These are phyloP conservation scores for Daldinia bambusicola DNA, from an alignment of 495 filamentous ascomycete species.

Conservation along the genomic window DNA sequence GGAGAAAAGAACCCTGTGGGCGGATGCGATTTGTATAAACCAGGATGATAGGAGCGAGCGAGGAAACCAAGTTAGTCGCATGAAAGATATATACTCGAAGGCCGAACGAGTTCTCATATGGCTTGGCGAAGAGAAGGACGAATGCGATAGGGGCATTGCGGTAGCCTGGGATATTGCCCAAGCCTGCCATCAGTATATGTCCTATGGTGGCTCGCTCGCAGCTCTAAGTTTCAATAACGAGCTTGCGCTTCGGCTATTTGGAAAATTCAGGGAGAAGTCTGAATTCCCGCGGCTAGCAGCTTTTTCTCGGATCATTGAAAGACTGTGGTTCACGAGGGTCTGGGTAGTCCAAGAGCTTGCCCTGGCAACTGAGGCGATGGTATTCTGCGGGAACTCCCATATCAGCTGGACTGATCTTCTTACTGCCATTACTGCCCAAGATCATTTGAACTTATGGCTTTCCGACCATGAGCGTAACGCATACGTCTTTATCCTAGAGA, in stretches of 20 bases:
- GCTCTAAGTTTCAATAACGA: conserved; percentile 26
- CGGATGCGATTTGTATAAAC: conserved; percentile 40
- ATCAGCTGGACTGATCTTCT: conserved; percentile 37
- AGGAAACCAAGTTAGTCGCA: conserved; percentile 35
- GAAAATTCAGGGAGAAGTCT: conserved; percentile 27
- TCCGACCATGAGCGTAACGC: conserved; percentile 39
- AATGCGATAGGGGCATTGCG: conserved; percentile 28
- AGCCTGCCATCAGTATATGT: conserved; percentile 21
- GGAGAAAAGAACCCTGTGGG: conserved; percentile 35
- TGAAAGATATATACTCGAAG: conserved; percentile 40
- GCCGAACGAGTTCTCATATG: conserved; percentile 33
- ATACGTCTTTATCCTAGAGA: conserved; percentile 35
- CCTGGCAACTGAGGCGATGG: conserved; percentile 28
- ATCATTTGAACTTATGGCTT: conserved; percentile 33
- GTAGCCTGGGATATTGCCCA: conserved; percentile 30
- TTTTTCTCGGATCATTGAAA: conserved; percentile 31
- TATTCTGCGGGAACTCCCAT: conserved; percentile 30
- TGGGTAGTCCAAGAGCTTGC: conserved; percentile 44
- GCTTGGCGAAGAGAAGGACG: conserved; percentile 39
- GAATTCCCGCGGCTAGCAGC: conserved; percentile 33
- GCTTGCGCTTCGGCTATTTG: conserved; percentile 18
- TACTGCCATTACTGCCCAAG: conserved; percentile 36
- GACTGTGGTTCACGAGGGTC: conserved; percentile 41
- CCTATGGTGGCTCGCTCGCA: conserved; percentile 16
- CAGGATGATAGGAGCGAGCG: conserved; percentile 35